Conservation (phyloP, 2,329 filamentous ascomycete genomes). For the Exserohilum turcica region DNA sequence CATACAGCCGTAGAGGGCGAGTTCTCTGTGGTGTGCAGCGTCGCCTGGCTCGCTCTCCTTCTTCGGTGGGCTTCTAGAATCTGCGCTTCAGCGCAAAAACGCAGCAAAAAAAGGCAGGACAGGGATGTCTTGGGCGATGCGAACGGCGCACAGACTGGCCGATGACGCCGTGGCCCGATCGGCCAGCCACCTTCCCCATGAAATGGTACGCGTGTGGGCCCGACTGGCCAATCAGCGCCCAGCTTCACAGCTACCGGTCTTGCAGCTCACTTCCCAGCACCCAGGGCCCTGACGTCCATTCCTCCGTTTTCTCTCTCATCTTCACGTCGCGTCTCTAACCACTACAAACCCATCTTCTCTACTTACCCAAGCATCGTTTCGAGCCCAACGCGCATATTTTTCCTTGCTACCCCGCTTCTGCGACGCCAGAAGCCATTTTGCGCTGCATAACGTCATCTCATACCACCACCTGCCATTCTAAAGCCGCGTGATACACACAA, state of each 20-base stretch:
- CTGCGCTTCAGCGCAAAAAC: not conserved
- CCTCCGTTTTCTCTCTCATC: slow-evolving; percentile 27
- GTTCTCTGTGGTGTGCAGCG: not conserved
- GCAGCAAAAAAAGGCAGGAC: not conserved
- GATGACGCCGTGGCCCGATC: slow-evolving; percentile 39
- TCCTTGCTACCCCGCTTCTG: slow-evolving; percentile 20
- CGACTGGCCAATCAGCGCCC: slow-evolving; percentile 30
- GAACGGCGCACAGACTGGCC: slow-evolving; percentile 14
- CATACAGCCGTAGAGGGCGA: not conserved
- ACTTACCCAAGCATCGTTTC: slow-evolving; percentile 20
- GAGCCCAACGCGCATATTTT: slow-evolving; percentile 34
- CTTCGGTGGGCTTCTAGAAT: slow-evolving; percentile 2
- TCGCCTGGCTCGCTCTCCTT: no score
- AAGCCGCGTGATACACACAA: slow-evolving; percentile 25
- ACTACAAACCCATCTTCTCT: slow-evolving; percentile 31
- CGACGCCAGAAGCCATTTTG: slow-evolving; percentile 25
- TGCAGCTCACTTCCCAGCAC: slow-evolving; percentile 31
- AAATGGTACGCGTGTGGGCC: slow-evolving; percentile 8
- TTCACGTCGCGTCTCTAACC: slow-evolving; percentile 22
- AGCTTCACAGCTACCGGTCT: slow-evolving; percentile 40
- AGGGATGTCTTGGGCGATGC: slow-evolving; percentile 9
- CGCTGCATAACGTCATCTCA: slow-evolving; percentile 40
- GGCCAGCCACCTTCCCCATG: slow-evolving; percentile 23
- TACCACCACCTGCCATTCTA: slow-evolving; percentile 19
- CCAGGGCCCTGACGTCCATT: slow-evolving; percentile 22